phyloP scores from a whole-genome alignment of 495 filamentous ascomycete genomes.

The Lasiosphaeriaceae sp. region DNA sequence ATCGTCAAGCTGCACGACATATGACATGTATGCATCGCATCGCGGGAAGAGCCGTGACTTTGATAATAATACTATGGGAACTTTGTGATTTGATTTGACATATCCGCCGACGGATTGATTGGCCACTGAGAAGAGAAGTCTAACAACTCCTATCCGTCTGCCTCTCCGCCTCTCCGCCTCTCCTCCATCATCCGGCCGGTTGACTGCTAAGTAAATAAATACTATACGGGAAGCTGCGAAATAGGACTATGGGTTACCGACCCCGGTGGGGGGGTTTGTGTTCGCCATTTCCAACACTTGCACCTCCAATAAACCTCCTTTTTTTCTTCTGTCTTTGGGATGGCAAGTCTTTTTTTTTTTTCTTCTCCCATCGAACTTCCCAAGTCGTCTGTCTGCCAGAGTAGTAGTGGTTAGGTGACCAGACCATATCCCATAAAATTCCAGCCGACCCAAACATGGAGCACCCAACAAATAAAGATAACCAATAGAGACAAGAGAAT shows the following conservation, averaged over 20 bases:
- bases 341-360: not conserved
- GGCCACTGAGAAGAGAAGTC: not conserved
- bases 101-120: too few species aligned
- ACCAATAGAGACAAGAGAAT: not conserved
- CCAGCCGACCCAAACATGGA: not conserved
- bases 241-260: too few species aligned
- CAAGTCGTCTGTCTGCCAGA: not conserved
- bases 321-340: not conserved
- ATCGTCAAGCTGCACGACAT: conserved; percentile 11
- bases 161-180: not conserved
- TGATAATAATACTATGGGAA: too few species aligned
- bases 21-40: not conserved
- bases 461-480: not conserved
- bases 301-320: not conserved
- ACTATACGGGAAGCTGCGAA: not conserved
- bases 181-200: not conserved
- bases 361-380: not conserved
- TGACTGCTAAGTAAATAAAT: not conserved
- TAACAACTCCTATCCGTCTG: not conserved
- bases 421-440: not conserved
- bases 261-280: not conserved
- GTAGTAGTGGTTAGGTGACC: not conserved
- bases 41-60: not conserved
- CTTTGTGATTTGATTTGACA: too few species aligned
- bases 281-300: not conserved